Conservation (phyloP, 331 rosid species). For the Saraca asoca region DNA sequence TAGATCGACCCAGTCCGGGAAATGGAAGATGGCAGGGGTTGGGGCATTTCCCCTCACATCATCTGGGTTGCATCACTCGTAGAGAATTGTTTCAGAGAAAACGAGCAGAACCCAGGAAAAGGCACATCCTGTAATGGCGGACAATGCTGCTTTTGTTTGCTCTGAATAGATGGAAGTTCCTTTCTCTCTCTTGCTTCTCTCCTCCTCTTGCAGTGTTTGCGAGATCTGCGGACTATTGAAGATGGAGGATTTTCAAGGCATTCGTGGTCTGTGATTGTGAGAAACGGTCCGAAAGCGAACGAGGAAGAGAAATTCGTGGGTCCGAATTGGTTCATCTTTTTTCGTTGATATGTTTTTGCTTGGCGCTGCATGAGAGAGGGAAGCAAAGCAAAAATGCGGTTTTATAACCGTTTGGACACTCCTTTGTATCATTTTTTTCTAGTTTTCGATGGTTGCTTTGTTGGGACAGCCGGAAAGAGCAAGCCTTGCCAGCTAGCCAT, state of each 20-base stretch:
- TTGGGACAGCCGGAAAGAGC: slow-evolving; percentile 10
- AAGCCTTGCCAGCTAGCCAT: too few species aligned
- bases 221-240: slow-evolving; percentile 43
- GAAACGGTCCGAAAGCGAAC: slow-evolving; percentile 55
- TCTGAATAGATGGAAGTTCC: slow-evolving; percentile 7
- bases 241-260: slow-evolving; percentile 34
- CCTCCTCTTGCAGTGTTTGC: slow-evolving; percentile 43
- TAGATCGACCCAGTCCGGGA: slow-evolving; percentile 41
- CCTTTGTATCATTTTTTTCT: slow-evolving; percentile 36
- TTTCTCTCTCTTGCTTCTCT: slow-evolving; percentile 21
- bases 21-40: slow-evolving; percentile 45
- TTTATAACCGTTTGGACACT: slow-evolving; percentile 53
- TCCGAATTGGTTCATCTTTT: slow-evolving; percentile 52
- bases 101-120: slow-evolving; percentile 30
- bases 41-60: slow-evolving; percentile 52
- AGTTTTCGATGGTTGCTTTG: slow-evolving; percentile 36
- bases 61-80: slow-evolving; percentile 31
- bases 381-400: slow-evolving; percentile 36
- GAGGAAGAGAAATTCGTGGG: slow-evolving; percentile 64
- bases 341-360: background rate
- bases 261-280: slow-evolving; percentile 32
- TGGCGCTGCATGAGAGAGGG: slow-evolving; percentile 33
- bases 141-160: slow-evolving; percentile 14
- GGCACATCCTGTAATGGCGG: slow-evolving; percentile 28
- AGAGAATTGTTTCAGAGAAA: slow-evolving; percentile 6